Evolutionary conservation across 2,329 filamentous ascomycete genomes (phyloP).

Genomic region (Penicillium sp.): DNA sequence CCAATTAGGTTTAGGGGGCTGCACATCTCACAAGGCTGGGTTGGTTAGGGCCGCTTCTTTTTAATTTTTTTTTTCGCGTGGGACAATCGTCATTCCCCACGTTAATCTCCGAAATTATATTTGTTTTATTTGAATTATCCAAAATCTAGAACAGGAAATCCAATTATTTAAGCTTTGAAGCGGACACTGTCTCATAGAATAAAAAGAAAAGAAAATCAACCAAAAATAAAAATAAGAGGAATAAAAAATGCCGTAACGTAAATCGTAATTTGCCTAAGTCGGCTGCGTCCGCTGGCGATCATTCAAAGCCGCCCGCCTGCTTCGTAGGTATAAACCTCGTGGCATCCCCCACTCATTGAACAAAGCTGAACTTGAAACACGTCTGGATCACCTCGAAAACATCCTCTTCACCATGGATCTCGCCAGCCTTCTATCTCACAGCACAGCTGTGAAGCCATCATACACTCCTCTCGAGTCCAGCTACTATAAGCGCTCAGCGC

Average conservation of each 20-base stretch:
- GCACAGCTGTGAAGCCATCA: constrained; percentile 24
- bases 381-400: constrained; percentile 5
- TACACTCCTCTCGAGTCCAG: constrained; percentile 21
- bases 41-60: constrained; percentile 3
- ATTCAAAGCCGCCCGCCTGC: constrained; percentile 15
- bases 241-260: constrained; percentile 8
- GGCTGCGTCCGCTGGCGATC: constrained; percentile 23
- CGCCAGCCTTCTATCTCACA: constrained; percentile 33
- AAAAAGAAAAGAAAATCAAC: neutral
- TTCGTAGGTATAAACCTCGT: constrained; percentile 25
- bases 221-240: constrained; percentile 1
- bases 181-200: constrained; percentile 21
- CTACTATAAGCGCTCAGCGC: constrained; percentile 31
- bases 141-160: constrained; percentile 2
- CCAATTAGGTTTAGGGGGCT: constrained; percentile 16
- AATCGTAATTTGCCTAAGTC: constrained; percentile 15
- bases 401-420: constrained; percentile 32
- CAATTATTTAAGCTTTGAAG: constrained; percentile 29
- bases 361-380: constrained; percentile 5
- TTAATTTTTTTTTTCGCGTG: constrained; percentile 12
- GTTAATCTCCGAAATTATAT: constrained; percentile 19
- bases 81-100: constrained; percentile 20
- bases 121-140: neutral
- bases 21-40: constrained; percentile 6
- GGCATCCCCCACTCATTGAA: constrained; percentile 12